phyloP scores from a whole-genome alignment of 495 filamentous ascomycete species.

The Entonaema liquescens region DNA sequence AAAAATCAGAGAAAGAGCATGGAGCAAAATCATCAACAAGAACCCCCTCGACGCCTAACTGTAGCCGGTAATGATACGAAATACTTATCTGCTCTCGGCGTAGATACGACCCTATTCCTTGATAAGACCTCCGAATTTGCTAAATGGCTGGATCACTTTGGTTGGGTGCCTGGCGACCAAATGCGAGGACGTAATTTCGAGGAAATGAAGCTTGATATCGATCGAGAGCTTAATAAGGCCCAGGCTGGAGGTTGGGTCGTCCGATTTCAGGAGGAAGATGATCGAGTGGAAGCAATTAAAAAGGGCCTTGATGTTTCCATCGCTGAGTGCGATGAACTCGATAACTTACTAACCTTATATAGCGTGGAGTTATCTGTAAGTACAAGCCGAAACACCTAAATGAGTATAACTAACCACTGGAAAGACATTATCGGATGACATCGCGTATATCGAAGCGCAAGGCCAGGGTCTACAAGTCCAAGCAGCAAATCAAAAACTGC shows the following conservation, averaged over 20 bases:
- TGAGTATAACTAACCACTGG: slow-evolving; percentile 47
- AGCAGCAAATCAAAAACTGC: slow-evolving; percentile 93
- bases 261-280: slow-evolving; percentile 87
- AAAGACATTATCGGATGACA: slow-evolving; percentile 92
- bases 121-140: slow-evolving; percentile 73
- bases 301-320: slow-evolving; percentile 86
- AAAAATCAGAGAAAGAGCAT: slow-evolving; percentile 50
- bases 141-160: slow-evolving; percentile 82
- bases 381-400: slow-evolving; percentile 21
- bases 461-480: slow-evolving; percentile 96
- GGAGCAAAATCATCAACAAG: slow-evolving; percentile 48
- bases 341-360: slow-evolving; percentile 91
- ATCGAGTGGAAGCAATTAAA: slow-evolving; percentile 82
- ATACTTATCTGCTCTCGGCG: slow-evolving; percentile 78
- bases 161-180: slow-evolving; percentile 80
- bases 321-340: slow-evolving; percentile 92
- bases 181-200: slow-evolving; percentile 78
- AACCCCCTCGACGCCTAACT: slow-evolving; percentile 62
- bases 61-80: slow-evolving; percentile 78
- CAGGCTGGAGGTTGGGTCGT: slow-evolving; percentile 94
- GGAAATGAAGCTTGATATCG: slow-evolving; percentile 80
- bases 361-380: slow-evolving; percentile 91
- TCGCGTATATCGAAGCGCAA: slow-evolving; percentile 96
- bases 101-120: slow-evolving; percentile 74
- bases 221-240: slow-evolving; percentile 85